Conservation (phyloP, 352 stramenopile species). For the Globisporangium ultimum region DNA sequence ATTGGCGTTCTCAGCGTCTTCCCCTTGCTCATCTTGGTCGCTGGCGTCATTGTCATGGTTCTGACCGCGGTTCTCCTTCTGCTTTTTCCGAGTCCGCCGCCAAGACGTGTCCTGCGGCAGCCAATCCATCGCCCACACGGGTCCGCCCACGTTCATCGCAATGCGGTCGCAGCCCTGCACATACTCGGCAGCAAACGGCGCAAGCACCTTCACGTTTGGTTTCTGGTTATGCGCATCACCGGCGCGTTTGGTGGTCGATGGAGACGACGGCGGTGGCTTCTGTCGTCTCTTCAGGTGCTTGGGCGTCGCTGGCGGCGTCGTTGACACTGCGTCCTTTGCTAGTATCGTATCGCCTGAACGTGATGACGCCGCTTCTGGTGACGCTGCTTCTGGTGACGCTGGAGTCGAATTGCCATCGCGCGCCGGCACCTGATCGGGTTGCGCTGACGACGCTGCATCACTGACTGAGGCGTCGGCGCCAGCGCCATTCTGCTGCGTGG, state of each 20-base stretch:
- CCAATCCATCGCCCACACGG: slow-evolving; percentile 84
- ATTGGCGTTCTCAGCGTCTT: neutral
- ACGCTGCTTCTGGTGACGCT: neutral
- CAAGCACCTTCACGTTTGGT: slow-evolving; percentile 27
- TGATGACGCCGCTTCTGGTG: neutral
- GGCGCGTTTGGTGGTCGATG: neutral
- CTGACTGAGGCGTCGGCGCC: neutral
- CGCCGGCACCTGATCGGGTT: no score
- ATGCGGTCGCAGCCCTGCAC: slow-evolving; percentile 28
- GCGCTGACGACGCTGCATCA: no score
- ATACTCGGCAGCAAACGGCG: slow-evolving; percentile 43
- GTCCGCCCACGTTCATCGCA: slow-evolving; percentile 64
- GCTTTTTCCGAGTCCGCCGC: neutral
- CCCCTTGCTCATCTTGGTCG: no score
- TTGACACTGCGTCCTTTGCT: neutral
- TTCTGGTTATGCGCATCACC: neutral
- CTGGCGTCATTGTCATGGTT: neutral
- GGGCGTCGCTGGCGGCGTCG: slow-evolving; percentile 10
- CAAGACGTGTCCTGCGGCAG: slow-evolving; percentile 21
- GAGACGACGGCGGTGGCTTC: slow-evolving; percentile 16
- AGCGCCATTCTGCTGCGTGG: neutral
- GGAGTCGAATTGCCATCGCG: no score
- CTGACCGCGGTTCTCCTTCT: neutral
- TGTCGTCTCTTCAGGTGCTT: slow-evolving; percentile 22
- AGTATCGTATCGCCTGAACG: neutral